These are phyloP conservation scores for Trametes pubescens DNA, from an alignment of 1,284 basidiomycete species.

Conservation along the genomic window DNA sequence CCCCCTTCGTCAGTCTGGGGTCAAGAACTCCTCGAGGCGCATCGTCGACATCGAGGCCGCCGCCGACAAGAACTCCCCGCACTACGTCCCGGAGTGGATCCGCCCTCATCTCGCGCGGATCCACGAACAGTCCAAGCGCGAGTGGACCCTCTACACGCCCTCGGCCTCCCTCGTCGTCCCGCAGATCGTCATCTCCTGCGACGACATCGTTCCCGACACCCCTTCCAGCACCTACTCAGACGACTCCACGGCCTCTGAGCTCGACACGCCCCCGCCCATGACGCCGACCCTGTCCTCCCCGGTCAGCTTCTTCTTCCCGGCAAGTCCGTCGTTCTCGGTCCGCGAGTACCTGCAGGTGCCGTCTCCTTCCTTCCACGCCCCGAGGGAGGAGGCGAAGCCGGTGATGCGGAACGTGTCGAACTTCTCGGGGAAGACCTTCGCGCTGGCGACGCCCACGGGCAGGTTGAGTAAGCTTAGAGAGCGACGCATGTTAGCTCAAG, in stretches of 20 bases:
- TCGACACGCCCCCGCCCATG: slow-evolving; percentile 24
- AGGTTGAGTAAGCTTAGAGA: slow-evolving; percentile 5
- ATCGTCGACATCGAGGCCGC: slow-evolving; percentile 17
- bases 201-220: slow-evolving; percentile 19
- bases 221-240: slow-evolving; percentile 23
- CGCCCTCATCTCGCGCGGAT: slow-evolving; percentile 23
- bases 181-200: slow-evolving; percentile 24
- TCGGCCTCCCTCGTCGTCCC: slow-evolving; percentile 12
- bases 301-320: slow-evolving; percentile 28
- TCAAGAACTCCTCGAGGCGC: neutral
- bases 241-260: slow-evolving; percentile 14
- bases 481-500: slow-evolving; percentile 6
- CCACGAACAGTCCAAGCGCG: slow-evolving; percentile 25
- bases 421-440: slow-evolving; percentile 23
- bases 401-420: slow-evolving; percentile 15
- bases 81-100: slow-evolving; percentile 24
- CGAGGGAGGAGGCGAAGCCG: slow-evolving; percentile 16
- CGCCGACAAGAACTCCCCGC: neutral
- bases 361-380: slow-evolving; percentile 21
- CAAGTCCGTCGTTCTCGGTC: slow-evolving; percentile 12
- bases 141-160: slow-evolving; percentile 23
- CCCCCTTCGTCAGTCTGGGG: neutral
- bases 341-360: slow-evolving; percentile 23
- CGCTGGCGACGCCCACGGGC: slow-evolving; percentile 6
- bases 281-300: slow-evolving; percentile 24